phyloP scores from a whole-genome alignment of 2,329 filamentous ascomycete species.

The Sodiomyces alkalinus region DNA sequence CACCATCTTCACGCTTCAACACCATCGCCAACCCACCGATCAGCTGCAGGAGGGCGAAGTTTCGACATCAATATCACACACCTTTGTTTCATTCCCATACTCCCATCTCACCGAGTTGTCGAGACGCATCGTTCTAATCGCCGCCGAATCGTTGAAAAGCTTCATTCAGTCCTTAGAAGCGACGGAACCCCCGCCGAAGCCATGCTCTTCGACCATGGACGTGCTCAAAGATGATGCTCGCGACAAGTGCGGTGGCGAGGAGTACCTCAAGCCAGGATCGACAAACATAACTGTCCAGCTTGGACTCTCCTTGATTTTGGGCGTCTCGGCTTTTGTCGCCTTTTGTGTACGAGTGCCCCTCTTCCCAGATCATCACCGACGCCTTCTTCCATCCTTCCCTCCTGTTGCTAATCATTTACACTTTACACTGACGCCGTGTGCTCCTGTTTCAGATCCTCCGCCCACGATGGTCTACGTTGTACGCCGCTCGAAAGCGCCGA shows the following conservation, averaged over 20 bases:
- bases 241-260: conserved; percentile 10
- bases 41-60: too few species aligned
- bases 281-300: conserved; percentile 45
- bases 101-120: too few species aligned
- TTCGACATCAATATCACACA: too few species aligned
- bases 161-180: too few species aligned
- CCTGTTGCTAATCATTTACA: too few species aligned
- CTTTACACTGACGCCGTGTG: neutral
- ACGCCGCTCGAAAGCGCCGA: conserved; percentile 74
- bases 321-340: conserved; percentile 53
- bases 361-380: conserved; percentile 4
- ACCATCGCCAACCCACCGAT: too few species aligned
- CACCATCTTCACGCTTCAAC: too few species aligned
- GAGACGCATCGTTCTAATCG: too few species aligned
- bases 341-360: conserved; percentile 74
- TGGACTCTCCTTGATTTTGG: conserved; percentile 55
- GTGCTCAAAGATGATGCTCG: conserved; percentile 3
- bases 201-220: conserved; percentile 6
- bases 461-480: conserved; percentile 81
- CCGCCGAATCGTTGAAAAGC: too few species aligned
- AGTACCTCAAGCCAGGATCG: conserved; percentile 11
- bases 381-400: neutral
- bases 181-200: too few species aligned
- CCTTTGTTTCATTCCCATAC: too few species aligned
- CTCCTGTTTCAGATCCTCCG: conserved; percentile 50